A percentile compares a stretch with the other conserved stretches of the same genome.
Evolutionary conservation across 441 rosid genomes (phyloP).

Genomic region (Biscutella auriculata): DNA sequence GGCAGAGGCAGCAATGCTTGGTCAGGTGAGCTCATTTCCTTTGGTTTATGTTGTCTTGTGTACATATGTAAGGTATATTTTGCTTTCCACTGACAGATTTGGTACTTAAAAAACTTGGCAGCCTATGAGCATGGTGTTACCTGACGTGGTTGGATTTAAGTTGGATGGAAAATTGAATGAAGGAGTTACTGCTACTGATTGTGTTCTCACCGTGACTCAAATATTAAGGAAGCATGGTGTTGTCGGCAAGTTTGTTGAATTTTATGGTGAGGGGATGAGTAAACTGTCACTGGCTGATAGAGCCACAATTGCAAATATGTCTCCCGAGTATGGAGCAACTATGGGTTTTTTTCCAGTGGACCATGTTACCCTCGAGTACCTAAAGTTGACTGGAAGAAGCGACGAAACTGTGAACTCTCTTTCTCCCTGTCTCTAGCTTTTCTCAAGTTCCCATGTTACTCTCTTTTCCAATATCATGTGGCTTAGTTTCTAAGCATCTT

Average conservation of each 20-base stretch:
- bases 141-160: conserved; percentile 60
- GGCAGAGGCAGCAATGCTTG: conserved; percentile 64
- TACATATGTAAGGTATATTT: not conserved
- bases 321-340: conserved; percentile 69
- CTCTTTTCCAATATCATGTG: not conserved
- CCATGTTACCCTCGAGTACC: conserved; percentile 53
- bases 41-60: not conserved
- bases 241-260: conserved; percentile 63
- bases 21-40: conserved; percentile 33
- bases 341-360: conserved; percentile 76
- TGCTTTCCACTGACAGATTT: conserved; percentile 3
- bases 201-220: conserved; percentile 58
- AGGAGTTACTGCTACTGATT: conserved; percentile 62
- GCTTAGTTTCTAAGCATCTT: not conserved
- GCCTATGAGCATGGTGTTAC: conserved; percentile 77
- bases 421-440: not conserved
- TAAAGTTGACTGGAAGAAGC: conserved; percentile 54
- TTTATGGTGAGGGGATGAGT: conserved; percentile 57
- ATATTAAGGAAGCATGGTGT: conserved; percentile 61
- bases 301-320: conserved; percentile 66
- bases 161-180: conserved; percentile 35
- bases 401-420: conserved; percentile 40
- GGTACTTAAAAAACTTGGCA: conserved; percentile 21
- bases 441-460: too few relatives aligned
- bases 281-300: conserved; percentile 52